Base-by-base conservation (phyloP, 495 filamentous ascomycete genomes). In the Chaetomium cochliodes region DNA sequence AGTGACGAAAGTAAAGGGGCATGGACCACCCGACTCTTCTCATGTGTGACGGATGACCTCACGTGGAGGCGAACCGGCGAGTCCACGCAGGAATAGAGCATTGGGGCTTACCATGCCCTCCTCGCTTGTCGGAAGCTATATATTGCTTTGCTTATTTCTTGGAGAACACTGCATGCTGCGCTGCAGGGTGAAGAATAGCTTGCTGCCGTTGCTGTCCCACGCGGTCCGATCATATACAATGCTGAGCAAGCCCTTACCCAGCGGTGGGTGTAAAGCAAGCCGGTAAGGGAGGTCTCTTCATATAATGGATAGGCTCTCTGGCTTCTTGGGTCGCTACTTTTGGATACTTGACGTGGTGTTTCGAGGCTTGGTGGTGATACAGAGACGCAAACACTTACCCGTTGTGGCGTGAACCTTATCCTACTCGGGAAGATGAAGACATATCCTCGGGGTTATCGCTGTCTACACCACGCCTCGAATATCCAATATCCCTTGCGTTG, bases 101-200 rank as follows among this genome's bases (percentile, higher is more conserved):
- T 23, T 20, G 46, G n/a, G 16, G 11, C 18, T 22, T 11, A 18
- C 26, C 18, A 15, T 25, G 46, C 3, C 7, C 54, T 56, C 30
- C 33, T 18, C 8, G 30, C 5, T 7, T 37, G 5, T 23, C n/a
- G 33, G 54, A 57, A 42, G 9, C 15, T 57, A 12, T 41, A 57
- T 57, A 57, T 57, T 57, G 54, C 54, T 57, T 52, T 52, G 50
- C 50, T 52, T 52, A 52, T 23, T 4, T 23, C 8, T 12, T 37
- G 33, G 33, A 37, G 33, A 37, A 37, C 33, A 37, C 33, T 52
- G 50, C 23, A 52, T n/a, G 23, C 52, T 26, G 53, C 28, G 39
- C 28, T 52, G 50, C 44, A 30, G 6, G 44, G n/a, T 18, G 12
- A 16, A 47, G 15, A 47, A 30, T 2, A 30, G 6, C 28, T 30